Evolutionary conservation across 345 rosid genomes (phyloP).

Genomic region (Eucalyptus globulus): DNA sequence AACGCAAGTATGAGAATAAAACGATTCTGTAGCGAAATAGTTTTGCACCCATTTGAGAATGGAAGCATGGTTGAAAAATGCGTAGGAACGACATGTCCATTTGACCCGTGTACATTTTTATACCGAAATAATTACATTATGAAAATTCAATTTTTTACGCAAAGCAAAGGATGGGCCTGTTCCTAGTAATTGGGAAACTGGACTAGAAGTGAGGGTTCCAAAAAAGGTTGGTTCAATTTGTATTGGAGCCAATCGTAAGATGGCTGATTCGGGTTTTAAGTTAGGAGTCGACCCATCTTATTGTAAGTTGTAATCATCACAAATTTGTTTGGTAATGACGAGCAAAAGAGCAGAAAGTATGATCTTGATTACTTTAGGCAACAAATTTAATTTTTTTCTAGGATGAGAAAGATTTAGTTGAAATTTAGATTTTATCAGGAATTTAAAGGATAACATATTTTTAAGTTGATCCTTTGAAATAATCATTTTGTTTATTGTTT

Average conservation of each 20-base stretch:
- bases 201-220: not conserved
- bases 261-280: not conserved
- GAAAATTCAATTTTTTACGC: not conserved
- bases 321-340: not conserved
- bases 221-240: not conserved
- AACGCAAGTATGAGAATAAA: not conserved
- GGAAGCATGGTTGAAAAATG: not conserved
- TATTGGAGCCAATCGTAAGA: not conserved
- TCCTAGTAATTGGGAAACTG: accelerated
- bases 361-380: not conserved
- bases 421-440: not conserved
- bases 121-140: not conserved
- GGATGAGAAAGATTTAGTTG: not conserved
- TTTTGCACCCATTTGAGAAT: not conserved
- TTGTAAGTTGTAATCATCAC: not conserved
- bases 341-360: not conserved
- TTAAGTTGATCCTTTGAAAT: not conserved
- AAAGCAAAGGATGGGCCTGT: not conserved
- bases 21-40: not conserved
- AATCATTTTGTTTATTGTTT: not conserved
- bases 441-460: not conserved
- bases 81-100: not conserved
- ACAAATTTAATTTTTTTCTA: not conserved
- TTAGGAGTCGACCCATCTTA: not conserved
- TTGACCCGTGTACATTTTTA: not conserved